A percentile compares a stretch with the other conserved stretches of the same genome.
Evolutionary conservation across 768 basidiomycete species (phyloP).

Genomic region (Leucocoprinus sp.): DNA sequence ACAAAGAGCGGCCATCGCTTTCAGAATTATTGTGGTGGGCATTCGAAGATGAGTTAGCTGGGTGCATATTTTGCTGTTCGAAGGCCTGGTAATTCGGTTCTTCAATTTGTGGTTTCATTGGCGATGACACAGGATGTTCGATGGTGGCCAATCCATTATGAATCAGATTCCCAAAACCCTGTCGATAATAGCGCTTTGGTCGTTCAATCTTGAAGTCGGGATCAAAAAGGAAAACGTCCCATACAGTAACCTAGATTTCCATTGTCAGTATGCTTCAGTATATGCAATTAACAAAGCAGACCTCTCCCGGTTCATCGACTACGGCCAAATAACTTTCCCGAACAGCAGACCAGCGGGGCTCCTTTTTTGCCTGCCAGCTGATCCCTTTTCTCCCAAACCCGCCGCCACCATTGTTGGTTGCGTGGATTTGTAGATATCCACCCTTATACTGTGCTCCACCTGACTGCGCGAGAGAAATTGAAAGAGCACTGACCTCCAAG

Average conservation of each 20-base stretch:
- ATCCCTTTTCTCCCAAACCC: constrained; percentile 62
- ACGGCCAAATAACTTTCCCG: constrained; percentile 88
- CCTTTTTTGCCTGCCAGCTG: constrained; percentile 49
- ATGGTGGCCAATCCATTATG: constrained; percentile 25
- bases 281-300: constrained; percentile 23
- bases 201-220: constrained; percentile 81
- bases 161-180: constrained; percentile 62
- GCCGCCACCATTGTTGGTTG: constrained; percentile 39
- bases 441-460: constrained; percentile 91
- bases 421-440: constrained; percentile 64
- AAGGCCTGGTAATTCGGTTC: constrained; percentile 14
- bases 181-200: constrained; percentile 84
- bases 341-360: constrained; percentile 84
- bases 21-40: background rate
- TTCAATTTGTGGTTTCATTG: background rate
- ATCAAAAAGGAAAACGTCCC: constrained; percentile 93
- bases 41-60: background rate
- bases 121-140: constrained; percentile 7
- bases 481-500: constrained; percentile 86
- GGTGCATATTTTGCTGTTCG: constrained; percentile 7
- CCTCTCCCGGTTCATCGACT: constrained; percentile 81
- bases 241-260: constrained; percentile 66
- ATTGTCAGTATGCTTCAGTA: background rate
- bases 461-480: constrained; percentile 65
- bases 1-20: constrained; percentile 9